Conservation (phyloP, 192 early-diverging fungal species). For the Backusella morwellensis region DNA sequence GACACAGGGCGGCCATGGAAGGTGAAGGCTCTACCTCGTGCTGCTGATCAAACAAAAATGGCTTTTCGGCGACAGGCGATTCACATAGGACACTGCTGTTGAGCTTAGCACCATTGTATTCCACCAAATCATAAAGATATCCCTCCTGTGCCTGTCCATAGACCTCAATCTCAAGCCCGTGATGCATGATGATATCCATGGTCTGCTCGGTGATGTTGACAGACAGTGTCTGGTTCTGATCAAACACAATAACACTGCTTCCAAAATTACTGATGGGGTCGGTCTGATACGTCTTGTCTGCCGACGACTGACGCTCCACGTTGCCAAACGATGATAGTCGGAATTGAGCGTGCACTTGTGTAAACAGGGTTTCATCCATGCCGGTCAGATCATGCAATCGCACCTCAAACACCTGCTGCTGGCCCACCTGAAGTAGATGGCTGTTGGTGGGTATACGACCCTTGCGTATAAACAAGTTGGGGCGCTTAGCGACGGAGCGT, state of each 20-base stretch:
- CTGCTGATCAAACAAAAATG: background rate
- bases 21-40: background rate
- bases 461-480: conserved; percentile 14
- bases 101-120: background rate
- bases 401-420: conserved; percentile 60
- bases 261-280: conserved; percentile 60
- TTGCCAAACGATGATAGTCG: conserved; percentile 58
- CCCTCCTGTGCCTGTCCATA: conserved; percentile 40
- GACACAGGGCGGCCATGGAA: background rate
- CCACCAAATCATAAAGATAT: conserved; percentile 26
- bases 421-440: conserved; percentile 34
- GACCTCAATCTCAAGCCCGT: conserved; percentile 44
- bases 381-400: conserved; percentile 52
- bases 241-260: conserved; percentile 46
- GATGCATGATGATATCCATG: conserved; percentile 39
- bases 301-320: conserved; percentile 29
- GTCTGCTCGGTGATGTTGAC: conserved; percentile 39
- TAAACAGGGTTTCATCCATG: conserved; percentile 54
- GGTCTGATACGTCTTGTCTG: conserved; percentile 57
- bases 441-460: background rate
- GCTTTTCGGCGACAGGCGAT: background rate
- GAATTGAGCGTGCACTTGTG: conserved; percentile 72
- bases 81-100: background rate
- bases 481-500: conserved; percentile 11
- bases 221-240: conserved; percentile 49